Base-by-base conservation (phyloP, 805 yeast genomes). In the Candida krabiensis region DNA sequence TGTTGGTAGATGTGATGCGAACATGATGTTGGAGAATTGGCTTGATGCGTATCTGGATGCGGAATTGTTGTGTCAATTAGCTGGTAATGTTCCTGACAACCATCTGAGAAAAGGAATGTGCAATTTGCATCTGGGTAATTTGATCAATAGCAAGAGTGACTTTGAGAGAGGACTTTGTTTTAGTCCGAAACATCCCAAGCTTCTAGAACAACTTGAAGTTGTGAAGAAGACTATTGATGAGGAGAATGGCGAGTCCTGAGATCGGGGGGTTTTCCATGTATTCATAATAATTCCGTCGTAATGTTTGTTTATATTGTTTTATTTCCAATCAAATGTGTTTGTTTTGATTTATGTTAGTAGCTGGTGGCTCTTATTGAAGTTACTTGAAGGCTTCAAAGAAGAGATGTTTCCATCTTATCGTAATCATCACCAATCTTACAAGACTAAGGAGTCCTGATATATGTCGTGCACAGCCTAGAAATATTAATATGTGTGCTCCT, bases 161-260 rank as follows among this genome's bases (percentile, higher is more conserved):
- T 73, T 82, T 52, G 90, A 83, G 61, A 73, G 90, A 56, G 95
- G 90, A 0, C 66, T 85, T 41, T 67, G 82, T n/a, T 75, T 83
- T 50, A 75, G 67, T 41, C 77, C 79, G 28, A 67, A 66, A 28
- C 78, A 83, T 49, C 60, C 61, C 9, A 66, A 79, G 41, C 58
- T 81, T 30, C 52, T 60, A 28, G 65, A 71, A 25, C 80, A 80
- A 50, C 65, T 77, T 53, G 65, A 60, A 25, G 60, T 69, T 11
- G 70, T 76, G 35, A 60, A 67, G 40, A 70, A 67, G 38, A 66
- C 73, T 50, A 73, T 79, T 23, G 69, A 68, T 22, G 75, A 72
- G 48, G 83, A 77, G 53, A 78, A 77, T 46, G 86, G 86, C 30
- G 88, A 81, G 33, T 9, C 21, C 15, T 40, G 19, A 31, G 9